These are phyloP conservation scores for Wickerhamomyces strasburgensis DNA, from an alignment of 805 yeast genomes.

Conservation along the genomic window DNA sequence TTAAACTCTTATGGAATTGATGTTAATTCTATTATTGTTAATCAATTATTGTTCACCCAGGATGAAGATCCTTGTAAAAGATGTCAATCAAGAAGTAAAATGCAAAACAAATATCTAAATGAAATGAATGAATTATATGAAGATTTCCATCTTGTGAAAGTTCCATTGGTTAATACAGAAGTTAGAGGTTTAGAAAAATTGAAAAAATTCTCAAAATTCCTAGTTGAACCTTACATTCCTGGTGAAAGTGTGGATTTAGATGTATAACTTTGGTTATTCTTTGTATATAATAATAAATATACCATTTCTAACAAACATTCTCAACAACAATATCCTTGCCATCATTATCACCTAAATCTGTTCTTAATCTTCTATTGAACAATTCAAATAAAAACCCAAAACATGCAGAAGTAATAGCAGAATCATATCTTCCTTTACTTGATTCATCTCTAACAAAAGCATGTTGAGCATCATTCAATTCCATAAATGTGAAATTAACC, in stretches of 20 bases:
- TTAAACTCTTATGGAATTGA: conserved; percentile 92
- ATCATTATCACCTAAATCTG: conserved; percentile 62
- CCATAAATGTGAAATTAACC: conserved; percentile 66
- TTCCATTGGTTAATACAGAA: conserved; percentile 93
- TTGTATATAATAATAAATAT: background rate
- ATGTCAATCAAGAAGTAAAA: conserved; percentile 88
- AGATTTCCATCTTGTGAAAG: conserved; percentile 92
- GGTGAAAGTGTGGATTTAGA: conserved; percentile 27
- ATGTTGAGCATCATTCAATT: conserved; percentile 75
- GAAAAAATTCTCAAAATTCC: conserved; percentile 75
- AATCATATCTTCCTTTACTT: conserved; percentile 77
- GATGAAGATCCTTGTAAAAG: conserved; percentile 74
- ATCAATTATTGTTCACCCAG: conserved; percentile 87
- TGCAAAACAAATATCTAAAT: conserved; percentile 92
- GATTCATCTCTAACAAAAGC: conserved; percentile 77
- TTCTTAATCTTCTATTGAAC: conserved; percentile 61
- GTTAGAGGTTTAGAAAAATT: conserved; percentile 89
- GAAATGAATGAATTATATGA: conserved; percentile 96
- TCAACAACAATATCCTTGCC: conserved; percentile 47
- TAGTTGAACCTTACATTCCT: conserved; percentile 74
- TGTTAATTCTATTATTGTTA: conserved; percentile 92
- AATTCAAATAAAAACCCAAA: conserved; percentile 64
- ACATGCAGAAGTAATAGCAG: conserved; percentile 68
- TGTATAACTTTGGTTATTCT: background rate
- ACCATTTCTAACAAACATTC: conserved; percentile 48